Base-by-base conservation (phyloP, 2,329 filamentous ascomycete genomes). In the Tolypocladium pustulatum region DNA sequence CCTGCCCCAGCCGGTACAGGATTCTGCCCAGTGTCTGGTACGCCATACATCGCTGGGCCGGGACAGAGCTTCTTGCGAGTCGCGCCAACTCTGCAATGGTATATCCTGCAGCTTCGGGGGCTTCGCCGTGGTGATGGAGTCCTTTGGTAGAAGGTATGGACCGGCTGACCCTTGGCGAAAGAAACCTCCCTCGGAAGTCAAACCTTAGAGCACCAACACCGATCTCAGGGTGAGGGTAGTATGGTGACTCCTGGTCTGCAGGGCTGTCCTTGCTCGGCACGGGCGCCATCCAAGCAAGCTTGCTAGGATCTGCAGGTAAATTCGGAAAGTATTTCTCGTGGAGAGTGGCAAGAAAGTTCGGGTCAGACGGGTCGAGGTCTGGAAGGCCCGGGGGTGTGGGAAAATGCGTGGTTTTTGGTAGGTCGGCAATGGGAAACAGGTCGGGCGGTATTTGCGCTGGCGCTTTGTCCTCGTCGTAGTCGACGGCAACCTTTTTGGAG, bases 281-380 rank as follows among this genome's bases (percentile, higher is more conserved):
- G 17, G 88, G 87, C 56, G 87, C 85, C 83, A 97, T 94, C 93
- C 93, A 99, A 25, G 90, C 89, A 4, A 97, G 83, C 57, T 90
- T 88, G 60, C 87, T 86, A 0, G 92, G 91, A 72, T 97, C 90
- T 58, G 91, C 85, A 2, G 92, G 85, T 1, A 96, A 86, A 62
- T 86, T 84, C 15, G 94, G 92, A 73, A 97, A 99, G 81, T 96
- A 99, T 72, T 97, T 96, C 27, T 85, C 76, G 78, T 96, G 92
- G 7, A 99, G 84, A 59, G 90, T 87, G 54, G 83, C 75, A 59
- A 97, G 85, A 75, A 97, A 97, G 68, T 90, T 80, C 0, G 90
- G 87, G 60, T 92, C 90, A 41, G 84, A 78, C 0, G 92, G 91
- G 70, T 97, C 90, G 62, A 97, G 87, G 60, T 91, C 87, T 13